A percentile compares a stretch with the other conserved stretches of the same genome.
Evolutionary conservation across 2,329 filamentous ascomycete species (phyloP).

Genomic region (Aspergillus quadricinctus): DNA sequence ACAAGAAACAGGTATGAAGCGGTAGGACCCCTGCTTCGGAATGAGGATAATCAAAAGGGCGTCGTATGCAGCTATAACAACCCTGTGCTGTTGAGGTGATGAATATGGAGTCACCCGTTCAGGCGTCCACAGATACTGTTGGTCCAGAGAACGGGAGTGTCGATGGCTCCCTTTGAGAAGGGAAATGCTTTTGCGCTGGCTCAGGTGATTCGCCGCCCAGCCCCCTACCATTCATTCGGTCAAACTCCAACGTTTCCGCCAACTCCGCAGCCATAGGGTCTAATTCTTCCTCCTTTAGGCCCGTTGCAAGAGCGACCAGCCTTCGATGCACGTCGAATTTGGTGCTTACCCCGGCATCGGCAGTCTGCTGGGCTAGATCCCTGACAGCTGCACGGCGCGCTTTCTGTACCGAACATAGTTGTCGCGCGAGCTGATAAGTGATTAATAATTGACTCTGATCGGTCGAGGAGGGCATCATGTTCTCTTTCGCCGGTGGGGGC

Average conservation of each 20-base stretch:
- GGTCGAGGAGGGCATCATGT: conserved; percentile 13
- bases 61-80: not conserved
- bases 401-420: conserved; percentile 32
- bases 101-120: not conserved
- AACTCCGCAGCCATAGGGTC: conserved; percentile 46
- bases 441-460: conserved; percentile 28
- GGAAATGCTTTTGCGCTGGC: conserved; percentile 19
- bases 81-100: not conserved
- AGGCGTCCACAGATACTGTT: conserved; percentile 32
- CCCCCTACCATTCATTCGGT: conserved; percentile 36
- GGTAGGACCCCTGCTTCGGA: not conserved
- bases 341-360: conserved; percentile 43
- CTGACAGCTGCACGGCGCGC: conserved; percentile 32
- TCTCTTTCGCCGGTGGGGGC: conserved; percentile 11
- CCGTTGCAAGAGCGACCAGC: conserved; percentile 44
- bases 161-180: conserved; percentile 21
- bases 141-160: conserved; percentile 23
- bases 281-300: conserved; percentile 44
- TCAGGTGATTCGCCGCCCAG: conserved; percentile 25
- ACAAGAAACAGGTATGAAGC: not conserved
- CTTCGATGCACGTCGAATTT: conserved; percentile 46
- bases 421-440: conserved; percentile 28
- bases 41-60: not conserved
- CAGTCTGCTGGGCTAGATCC: conserved; percentile 41
- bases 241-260: conserved; percentile 43